phyloP scores from a whole-genome alignment of 2,329 filamentous ascomycete genomes.

The Claviceps sp. region DNA sequence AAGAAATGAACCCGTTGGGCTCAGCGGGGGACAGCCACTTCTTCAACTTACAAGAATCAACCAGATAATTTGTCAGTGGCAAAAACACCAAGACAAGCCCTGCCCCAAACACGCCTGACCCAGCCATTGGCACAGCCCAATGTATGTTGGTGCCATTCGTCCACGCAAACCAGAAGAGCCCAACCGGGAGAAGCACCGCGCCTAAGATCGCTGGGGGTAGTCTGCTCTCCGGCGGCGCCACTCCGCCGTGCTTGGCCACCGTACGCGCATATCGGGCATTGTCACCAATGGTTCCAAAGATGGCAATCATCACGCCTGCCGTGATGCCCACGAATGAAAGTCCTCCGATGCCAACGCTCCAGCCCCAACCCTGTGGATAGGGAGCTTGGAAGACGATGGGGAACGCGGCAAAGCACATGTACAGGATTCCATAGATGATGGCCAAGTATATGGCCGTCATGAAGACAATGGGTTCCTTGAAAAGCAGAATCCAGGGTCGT shows the following conservation, averaged over 20 bases:
- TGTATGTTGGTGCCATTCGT: constrained; percentile 42
- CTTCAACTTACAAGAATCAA: constrained; percentile 38
- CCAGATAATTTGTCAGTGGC: constrained; percentile 51
- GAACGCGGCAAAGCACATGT: constrained; percentile 41
- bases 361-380: constrained; percentile 30
- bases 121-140: constrained; percentile 38
- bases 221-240: constrained; percentile 49
- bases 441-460: constrained; percentile 51
- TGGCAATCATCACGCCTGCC: constrained; percentile 47
- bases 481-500: constrained; percentile 51
- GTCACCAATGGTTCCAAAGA: constrained; percentile 36
- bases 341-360: constrained; percentile 43
- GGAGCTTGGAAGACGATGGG: constrained; percentile 46
- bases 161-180: constrained; percentile 56
- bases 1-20: too few species aligned
- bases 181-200: constrained; percentile 41
- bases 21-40: not conserved
- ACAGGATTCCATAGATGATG: constrained; percentile 41
- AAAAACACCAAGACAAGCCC: constrained; percentile 53
- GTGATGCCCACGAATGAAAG: constrained; percentile 51
- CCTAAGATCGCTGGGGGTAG: constrained; percentile 48
- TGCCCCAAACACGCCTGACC: constrained; percentile 35
- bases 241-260: constrained; percentile 35
- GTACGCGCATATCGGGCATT: constrained; percentile 38
- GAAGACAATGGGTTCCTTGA: constrained; percentile 53